Conservation (phyloP, 768 basidiomycete genomes). For the Leccinum uliginosum region DNA sequence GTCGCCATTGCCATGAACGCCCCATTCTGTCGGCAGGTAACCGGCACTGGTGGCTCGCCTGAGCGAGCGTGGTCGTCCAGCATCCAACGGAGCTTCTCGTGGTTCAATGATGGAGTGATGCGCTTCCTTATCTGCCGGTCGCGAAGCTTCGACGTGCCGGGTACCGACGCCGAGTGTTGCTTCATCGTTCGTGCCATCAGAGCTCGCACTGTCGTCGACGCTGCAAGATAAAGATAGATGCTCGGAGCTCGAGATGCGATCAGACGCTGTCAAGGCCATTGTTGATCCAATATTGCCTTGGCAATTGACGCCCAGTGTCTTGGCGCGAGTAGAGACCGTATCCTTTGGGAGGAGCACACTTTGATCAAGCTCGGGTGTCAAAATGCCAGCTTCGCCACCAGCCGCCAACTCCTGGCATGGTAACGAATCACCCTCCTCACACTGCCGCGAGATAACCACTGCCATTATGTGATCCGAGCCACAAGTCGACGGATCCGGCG, state of each 20-base stretch:
- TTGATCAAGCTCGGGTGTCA: neutral
- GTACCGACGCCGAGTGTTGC: neutral
- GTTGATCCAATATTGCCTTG: neutral
- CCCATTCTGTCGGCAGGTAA: neutral
- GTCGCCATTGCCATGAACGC: neutral
- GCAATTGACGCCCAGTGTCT: neutral
- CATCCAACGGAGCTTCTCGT: constrained; percentile 1
- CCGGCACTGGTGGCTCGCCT: neutral
- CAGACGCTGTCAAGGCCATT: neutral
- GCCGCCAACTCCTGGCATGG: neutral
- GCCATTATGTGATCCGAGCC: neutral
- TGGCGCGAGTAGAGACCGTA: neutral
- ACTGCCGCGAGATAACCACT: neutral
- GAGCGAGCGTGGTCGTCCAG: neutral
- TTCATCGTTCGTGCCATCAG: neutral
- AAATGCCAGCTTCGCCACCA: neutral
- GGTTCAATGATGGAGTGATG: neutral
- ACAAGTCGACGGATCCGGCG: neutral
- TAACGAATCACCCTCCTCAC: neutral
- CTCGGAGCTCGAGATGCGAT: neutral
- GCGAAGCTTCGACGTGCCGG: neutral
- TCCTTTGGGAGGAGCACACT: neutral
- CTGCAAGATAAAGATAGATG: neutral
- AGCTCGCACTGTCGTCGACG: neutral
- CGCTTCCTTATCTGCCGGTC: neutral